These are phyloP conservation scores for Orbilia quercus DNA, from an alignment of 2,329 filamentous ascomycete species.

Conservation along the genomic window DNA sequence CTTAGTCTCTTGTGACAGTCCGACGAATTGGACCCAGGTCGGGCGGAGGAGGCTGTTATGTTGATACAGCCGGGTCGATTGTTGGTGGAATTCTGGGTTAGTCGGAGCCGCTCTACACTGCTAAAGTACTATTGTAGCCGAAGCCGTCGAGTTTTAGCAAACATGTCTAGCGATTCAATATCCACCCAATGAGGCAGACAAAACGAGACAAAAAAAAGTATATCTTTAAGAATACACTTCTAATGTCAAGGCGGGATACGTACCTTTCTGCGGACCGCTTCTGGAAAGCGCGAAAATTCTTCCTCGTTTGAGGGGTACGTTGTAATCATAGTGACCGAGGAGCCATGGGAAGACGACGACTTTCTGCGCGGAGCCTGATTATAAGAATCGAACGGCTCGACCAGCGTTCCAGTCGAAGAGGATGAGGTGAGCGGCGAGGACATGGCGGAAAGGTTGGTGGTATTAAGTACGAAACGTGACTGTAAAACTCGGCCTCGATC, in stretches of 20 bases:
- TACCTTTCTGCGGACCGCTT: conserved; percentile 71
- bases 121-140: conserved; percentile 73
- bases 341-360: conserved; percentile 55
- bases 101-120: conserved; percentile 75
- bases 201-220: not conserved
- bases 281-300: conserved; percentile 69
- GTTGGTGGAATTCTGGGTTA: conserved; percentile 67
- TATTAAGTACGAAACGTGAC: conserved; percentile 38
- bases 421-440: conserved; percentile 54
- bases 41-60: conserved; percentile 60
- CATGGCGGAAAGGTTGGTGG: conserved; percentile 43
- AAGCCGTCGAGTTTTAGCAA: conserved; percentile 48
- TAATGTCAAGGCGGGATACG: conserved; percentile 59
- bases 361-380: conserved; percentile 45
- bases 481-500: conserved; percentile 44
- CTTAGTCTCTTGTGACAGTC: conserved; percentile 53
- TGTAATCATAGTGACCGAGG: conserved; percentile 56
- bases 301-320: conserved; percentile 56
- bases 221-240: conserved; percentile 47
- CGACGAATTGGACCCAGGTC: conserved; percentile 57
- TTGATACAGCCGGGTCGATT: conserved; percentile 42
- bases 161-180: conserved; percentile 14
- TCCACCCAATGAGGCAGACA: conserved; percentile 32
- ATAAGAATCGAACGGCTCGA: conserved; percentile 53
- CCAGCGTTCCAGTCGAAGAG: conserved; percentile 54